These are phyloP conservation scores for Yamadazyma atlantica DNA, from an alignment of 1,139 yeast species.

Conservation along the genomic window DNA sequence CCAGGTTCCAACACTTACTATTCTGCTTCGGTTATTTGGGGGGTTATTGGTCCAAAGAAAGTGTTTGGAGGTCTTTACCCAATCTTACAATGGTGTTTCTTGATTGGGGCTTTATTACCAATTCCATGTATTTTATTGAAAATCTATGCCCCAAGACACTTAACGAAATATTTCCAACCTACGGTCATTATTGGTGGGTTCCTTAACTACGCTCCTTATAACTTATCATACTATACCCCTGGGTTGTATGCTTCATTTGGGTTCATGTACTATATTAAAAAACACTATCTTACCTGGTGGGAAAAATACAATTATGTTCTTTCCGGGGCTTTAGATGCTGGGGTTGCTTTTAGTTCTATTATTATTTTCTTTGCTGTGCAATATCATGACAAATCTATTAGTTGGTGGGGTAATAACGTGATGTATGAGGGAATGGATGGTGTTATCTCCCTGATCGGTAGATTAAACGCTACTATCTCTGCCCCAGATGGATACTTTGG, in stretches of 20 bases:
- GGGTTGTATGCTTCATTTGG: slow-evolving; percentile 46
- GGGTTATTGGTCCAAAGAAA: slow-evolving; percentile 58
- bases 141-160: slow-evolving; percentile 26
- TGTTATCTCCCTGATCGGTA: slow-evolving; percentile 21
- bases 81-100: slow-evolving; percentile 46
- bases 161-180: slow-evolving; percentile 39
- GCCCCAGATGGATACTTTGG: slow-evolving; percentile 49
- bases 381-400: slow-evolving; percentile 35
- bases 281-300: slow-evolving; percentile 55
- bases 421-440: slow-evolving; percentile 45
- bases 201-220: slow-evolving; percentile 52
- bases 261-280: slow-evolving; percentile 54
- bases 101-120: slow-evolving; percentile 51
- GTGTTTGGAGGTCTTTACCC: slow-evolving; percentile 53
- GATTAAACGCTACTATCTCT: slow-evolving; percentile 13
- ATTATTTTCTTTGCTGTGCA: slow-evolving; percentile 59
- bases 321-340: slow-evolving; percentile 58
- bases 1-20: slow-evolving; percentile 47
- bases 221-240: slow-evolving; percentile 51
- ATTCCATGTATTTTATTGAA: slow-evolving; percentile 39
- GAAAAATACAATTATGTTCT: slow-evolving; percentile 65
- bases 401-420: slow-evolving; percentile 65
- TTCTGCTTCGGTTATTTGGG: slow-evolving; percentile 56
- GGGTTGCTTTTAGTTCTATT: slow-evolving; percentile 56
- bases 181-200: slow-evolving; percentile 40